Percentiles rank a stretch among this genome's conserved stretches.
These are phyloP conservation scores for Suhomyces chickasaworum DNA, from an alignment of 1,139 yeast genomes.

Conservation along the genomic window DNA sequence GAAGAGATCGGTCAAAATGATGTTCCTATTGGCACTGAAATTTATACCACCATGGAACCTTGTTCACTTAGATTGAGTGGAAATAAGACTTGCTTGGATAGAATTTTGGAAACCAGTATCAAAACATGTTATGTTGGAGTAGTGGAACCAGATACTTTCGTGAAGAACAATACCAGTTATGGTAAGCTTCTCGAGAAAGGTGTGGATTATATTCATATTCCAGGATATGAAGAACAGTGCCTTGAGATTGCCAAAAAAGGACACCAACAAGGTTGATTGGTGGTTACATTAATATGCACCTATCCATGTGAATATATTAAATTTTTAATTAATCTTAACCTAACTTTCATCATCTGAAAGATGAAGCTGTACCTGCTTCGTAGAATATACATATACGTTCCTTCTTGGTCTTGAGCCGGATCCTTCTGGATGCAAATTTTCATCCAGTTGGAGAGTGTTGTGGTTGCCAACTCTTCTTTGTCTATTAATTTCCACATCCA, in stretches of 20 bases:
- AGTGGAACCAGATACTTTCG: constrained; percentile 86
- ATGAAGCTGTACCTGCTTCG: constrained; percentile 52
- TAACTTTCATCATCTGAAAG: constrained; percentile 16
- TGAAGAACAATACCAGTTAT: constrained; percentile 70
- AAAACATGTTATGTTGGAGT: constrained; percentile 85
- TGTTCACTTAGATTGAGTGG: constrained; percentile 91
- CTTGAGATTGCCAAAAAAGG: constrained; percentile 77
- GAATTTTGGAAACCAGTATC: constrained; percentile 62
- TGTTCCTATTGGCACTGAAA: constrained; percentile 75
- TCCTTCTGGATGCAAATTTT: not conserved
- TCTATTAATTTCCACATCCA: constrained; percentile 8
- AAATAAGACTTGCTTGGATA: constrained; percentile 81
- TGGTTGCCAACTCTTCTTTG: not conserved
- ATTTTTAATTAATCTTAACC: not conserved
- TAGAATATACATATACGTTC: constrained; percentile 57
- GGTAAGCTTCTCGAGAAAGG: constrained; percentile 54
- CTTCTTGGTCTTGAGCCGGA: constrained; percentile 28
- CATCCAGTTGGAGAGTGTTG: not conserved
- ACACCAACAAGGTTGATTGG: constrained; percentile 57
- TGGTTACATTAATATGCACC: not conserved
- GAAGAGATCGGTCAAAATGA: constrained; percentile 34
- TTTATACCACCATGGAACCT: constrained; percentile 98
- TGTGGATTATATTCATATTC: constrained; percentile 74
- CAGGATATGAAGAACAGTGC: constrained; percentile 80
- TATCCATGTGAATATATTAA: too few relatives aligned